Base-by-base conservation (phyloP, 768 basidiomycete species). In the Coprinopsis strossmayeri region DNA sequence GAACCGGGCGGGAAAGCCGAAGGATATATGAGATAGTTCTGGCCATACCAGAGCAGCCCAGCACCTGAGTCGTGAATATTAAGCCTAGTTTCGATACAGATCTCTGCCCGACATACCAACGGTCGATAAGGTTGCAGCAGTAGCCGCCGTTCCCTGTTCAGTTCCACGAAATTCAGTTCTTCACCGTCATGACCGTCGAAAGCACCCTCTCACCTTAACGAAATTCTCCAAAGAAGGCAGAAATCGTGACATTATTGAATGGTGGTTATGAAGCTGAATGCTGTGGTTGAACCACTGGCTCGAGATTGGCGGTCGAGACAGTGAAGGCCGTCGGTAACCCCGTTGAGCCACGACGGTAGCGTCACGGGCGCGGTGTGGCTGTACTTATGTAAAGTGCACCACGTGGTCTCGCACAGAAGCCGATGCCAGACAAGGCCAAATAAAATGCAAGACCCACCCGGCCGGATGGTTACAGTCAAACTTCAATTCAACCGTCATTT, bases 1-100 rank as follows among this genome's bases (percentile, higher is more conserved):
- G 91, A 91, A 1, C 91, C 91, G 3, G 81, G 77, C 21, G 75
- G 75, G 47, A 89, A 84, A 5, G 84, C 83, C 15, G 90, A 84
- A 0, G 93, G 93, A 63, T 95, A 97, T 61, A 97, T 94, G 45
- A 97, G 72, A 56, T 78, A 85, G 61, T 84, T 86, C 62, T 97
- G 93, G 24, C 87, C 90, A 55, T 87, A 85, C 65, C 87, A 92
- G 15, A 91, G 74, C 28, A 93, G 72, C 9, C 86, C 83, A 43
- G 76, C 77, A 50, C 81, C 87, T 88, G 55, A 1, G 32, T 18
- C 48, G 23, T 9, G 10, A 34, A 11, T 30, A 35, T 5, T 49
- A 32, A 39, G 28, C 48, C 38, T 3, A 24, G 20, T 30, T 28
- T 38, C 9, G 18, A 23, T 46, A 59, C 40, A 11, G 34, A 20